These are phyloP conservation scores for Solanum sejunctum DNA, from an alignment of 257 asterid species.

Conservation along the genomic window DNA sequence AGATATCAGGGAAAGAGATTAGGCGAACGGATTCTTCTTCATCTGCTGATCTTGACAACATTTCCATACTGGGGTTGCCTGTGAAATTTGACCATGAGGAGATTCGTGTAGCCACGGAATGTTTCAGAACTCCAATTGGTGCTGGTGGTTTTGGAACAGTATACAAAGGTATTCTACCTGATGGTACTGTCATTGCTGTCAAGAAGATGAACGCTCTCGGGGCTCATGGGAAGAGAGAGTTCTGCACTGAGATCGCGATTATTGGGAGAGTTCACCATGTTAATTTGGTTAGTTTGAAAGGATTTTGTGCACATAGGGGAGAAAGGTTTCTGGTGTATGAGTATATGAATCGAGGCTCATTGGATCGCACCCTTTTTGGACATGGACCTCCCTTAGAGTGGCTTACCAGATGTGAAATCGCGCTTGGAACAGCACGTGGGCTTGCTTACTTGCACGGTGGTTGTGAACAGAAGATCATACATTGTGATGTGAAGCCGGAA, in stretches of 20 bases:
- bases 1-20: slow-evolving; percentile 10
- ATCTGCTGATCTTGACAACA: slow-evolving; percentile 23
- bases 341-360: slow-evolving; percentile 66
- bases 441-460: slow-evolving; percentile 64
- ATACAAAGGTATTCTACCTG: slow-evolving; percentile 44
- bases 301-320: slow-evolving; percentile 46
- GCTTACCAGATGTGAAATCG: slow-evolving; percentile 53
- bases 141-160: slow-evolving; percentile 72
- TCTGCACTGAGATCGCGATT: slow-evolving; percentile 54
- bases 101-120: slow-evolving; percentile 42
- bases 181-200: slow-evolving; percentile 50
- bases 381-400: slow-evolving; percentile 53
- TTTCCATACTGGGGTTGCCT: slow-evolving; percentile 56
- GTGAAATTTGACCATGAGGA: slow-evolving; percentile 36
- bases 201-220: slow-evolving; percentile 43
- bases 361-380: slow-evolving; percentile 54
- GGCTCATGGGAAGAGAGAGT: slow-evolving; percentile 47
- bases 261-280: slow-evolving; percentile 67
- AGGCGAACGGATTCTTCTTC: slow-evolving; percentile 4
- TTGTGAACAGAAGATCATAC: slow-evolving; percentile 60
- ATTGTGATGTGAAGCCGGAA: slow-evolving; percentile 74
- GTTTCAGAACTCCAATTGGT: slow-evolving; percentile 47
- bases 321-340: slow-evolving; percentile 61
- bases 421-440: slow-evolving; percentile 64
- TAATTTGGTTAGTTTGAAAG: slow-evolving; percentile 59